Base-by-base conservation (phyloP, 1,284 basidiomycete genomes). In the Trichosporon sp. region DNA sequence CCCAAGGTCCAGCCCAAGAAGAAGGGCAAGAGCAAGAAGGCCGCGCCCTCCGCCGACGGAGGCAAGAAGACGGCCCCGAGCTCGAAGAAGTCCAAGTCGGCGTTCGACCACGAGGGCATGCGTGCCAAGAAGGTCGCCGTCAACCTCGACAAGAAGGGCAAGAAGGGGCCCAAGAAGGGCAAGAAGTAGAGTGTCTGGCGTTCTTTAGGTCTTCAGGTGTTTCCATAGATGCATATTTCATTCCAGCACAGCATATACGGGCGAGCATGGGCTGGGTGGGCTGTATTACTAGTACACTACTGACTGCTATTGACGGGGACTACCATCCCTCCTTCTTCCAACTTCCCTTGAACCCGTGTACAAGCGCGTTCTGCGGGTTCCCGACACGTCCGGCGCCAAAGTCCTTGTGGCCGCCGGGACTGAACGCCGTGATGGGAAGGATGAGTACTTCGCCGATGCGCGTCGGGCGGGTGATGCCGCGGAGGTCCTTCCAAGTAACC, bases 361-460 rank as follows among this genome's bases (percentile, higher is more conserved):
- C 59, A 16, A 63, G 59, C 2, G 32, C 31, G 31, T 63, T 63
- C 10, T 63, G 59, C 31, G 59, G 59, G 32, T 31, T 63, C 14
- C 59, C 59, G 14, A 14, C 16, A 4, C 31, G 16, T 8, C 59
- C 59, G 19, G 59, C 59, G 32, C 59, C 59, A 21, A 63, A 63
- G 59, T 63, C 59, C 12, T 63, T 63, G 59, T 63, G 59, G 31
- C 59, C 59, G 32, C 31, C 59, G 4, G 59, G 59, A 14, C 59
- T 63, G 71, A 84, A 83, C 0, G 73, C 81, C 19, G 83, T 80
- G 70, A 82, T 79, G 66, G 85, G 85, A 21, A 85, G 75, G 11
- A 85, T 75, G 32, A 83, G 69, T 40, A 84, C 80, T 35, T 84
- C 83, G 37, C 83, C 83, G 59, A 84, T 79, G 16, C 84, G 71